Percentiles rank a stretch among this genome's conserved stretches.
These are phyloP conservation scores for Asterochloris sp. DNA, from an alignment of 139 green algal genomes.

Conservation along the genomic window DNA sequence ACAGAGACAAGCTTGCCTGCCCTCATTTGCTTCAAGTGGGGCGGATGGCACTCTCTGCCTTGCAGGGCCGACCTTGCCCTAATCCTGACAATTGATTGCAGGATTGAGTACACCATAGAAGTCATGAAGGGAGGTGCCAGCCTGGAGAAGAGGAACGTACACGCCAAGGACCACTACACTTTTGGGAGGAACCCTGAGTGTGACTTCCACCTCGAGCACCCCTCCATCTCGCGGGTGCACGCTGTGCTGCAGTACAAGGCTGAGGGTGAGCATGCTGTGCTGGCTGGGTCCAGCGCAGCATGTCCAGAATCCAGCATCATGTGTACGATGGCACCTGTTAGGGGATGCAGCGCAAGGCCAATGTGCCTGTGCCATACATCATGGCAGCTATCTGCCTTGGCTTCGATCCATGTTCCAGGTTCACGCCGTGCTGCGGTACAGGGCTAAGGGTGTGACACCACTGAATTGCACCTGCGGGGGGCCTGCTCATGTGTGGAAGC, in stretches of 20 bases:
- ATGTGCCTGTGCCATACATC: neutral
- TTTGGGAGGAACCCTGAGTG: slow-evolving; percentile 55
- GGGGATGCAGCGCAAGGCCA: too few relatives aligned
- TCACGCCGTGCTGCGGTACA: too few relatives aligned
- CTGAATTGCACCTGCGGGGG: too few relatives aligned
- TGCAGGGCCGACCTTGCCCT: neutral
- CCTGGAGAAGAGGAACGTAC: slow-evolving; percentile 36
- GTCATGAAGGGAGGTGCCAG: slow-evolving; percentile 62
- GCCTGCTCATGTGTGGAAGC: too few relatives aligned
- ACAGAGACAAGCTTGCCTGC: neutral
- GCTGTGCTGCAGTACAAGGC: slow-evolving; percentile 70
- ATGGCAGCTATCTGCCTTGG: neutral
- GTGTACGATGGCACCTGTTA: neutral
- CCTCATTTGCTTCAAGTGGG: neutral
- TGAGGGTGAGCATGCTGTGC: neutral
- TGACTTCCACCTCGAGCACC: slow-evolving; percentile 65
- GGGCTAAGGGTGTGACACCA: too few relatives aligned
- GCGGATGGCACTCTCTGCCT: too few relatives aligned
- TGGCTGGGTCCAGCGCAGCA: too few relatives aligned
- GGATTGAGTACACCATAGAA: slow-evolving; percentile 60
- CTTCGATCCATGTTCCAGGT: too few relatives aligned
- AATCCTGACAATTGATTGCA: slow-evolving; percentile 19
- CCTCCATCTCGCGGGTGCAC: slow-evolving; percentile 60
- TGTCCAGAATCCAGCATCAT: neutral
- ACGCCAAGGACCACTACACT: slow-evolving; percentile 39